A percentile compares a stretch with the other conserved stretches of the same genome.
Conservation (phyloP, 441 rosid species). For the Euphorbia corollata region DNA sequence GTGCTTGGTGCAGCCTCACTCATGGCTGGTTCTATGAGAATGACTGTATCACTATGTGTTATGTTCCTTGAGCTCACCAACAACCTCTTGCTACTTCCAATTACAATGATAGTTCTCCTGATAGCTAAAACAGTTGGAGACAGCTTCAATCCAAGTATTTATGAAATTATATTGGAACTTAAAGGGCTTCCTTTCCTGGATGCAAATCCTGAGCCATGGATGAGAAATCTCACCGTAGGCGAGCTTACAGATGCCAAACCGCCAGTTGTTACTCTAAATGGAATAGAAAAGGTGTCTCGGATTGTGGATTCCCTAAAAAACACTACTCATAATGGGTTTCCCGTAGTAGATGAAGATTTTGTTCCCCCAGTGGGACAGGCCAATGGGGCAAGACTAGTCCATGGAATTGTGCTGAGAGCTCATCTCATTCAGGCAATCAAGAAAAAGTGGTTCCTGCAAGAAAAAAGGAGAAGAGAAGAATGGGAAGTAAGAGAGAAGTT, state of each 20-base stretch:
- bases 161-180: conserved; percentile 67
- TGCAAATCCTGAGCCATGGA: conserved; percentile 89
- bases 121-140: conserved; percentile 90
- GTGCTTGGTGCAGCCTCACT: conserved; percentile 95
- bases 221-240: conserved; percentile 85
- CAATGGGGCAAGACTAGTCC: conserved; percentile 39
- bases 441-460: conserved; percentile 72
- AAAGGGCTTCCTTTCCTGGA: conserved; percentile 89
- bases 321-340: conserved; percentile 74
- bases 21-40: conserved; percentile 94
- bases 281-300: conserved; percentile 60
- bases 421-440: conserved; percentile 52
- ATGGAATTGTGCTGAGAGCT: conserved; percentile 70
- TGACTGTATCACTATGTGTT: conserved; percentile 90
- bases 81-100: conserved; percentile 74
- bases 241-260: conserved; percentile 73
- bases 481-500: conserved; percentile 75
- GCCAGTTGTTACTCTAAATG: conserved; percentile 50
- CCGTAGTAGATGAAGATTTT: conserved; percentile 47
- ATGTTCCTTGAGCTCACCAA: conserved; percentile 86
- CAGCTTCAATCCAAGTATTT: conserved; percentile 69
- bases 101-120: conserved; percentile 80
- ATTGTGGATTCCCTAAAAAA: conserved; percentile 62
- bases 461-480: conserved; percentile 69
- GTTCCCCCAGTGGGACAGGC: conserved; percentile 34